Evolutionary conservation across 2,329 filamentous ascomycete species (phyloP).

Genomic region (Colletotrichum cereale): DNA sequence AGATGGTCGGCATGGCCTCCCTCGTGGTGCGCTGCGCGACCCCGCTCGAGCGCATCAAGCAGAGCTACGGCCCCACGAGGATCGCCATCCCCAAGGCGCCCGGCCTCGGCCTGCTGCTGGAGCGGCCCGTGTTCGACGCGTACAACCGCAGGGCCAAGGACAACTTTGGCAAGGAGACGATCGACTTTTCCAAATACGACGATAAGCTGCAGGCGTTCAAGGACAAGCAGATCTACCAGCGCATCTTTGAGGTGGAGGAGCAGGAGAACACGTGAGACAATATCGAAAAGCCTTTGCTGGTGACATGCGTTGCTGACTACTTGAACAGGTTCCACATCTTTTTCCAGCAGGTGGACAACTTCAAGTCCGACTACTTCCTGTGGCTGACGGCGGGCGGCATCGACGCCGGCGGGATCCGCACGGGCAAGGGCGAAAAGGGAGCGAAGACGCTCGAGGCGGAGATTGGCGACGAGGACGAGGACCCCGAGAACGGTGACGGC

Average conservation of each 20-base stretch:
- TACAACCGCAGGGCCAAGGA: constrained; percentile 83
- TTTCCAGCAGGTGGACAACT: constrained; percentile 84
- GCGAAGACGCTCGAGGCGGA: constrained; percentile 50
- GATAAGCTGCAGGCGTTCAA: constrained; percentile 90
- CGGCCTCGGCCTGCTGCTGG: constrained; percentile 86
- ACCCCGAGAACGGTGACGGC: constrained; percentile 61
- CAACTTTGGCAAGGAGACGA: constrained; percentile 73
- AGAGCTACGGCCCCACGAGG: constrained; percentile 78
- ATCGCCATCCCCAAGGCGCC: constrained; percentile 96
- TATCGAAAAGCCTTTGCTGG: background rate
- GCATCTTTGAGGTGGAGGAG: constrained; percentile 92
- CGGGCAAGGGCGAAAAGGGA: constrained; percentile 56
- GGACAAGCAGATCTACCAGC: constrained; percentile 88
- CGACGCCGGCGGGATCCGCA: constrained; percentile 66
- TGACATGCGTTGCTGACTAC: constrained; percentile 36
- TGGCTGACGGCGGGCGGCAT: constrained; percentile 80
- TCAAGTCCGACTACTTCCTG: constrained; percentile 77
- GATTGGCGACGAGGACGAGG: constrained; percentile 60
- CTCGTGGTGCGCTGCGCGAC: constrained; percentile 87
- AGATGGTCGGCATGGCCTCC: constrained; percentile 96
- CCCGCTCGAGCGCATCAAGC: constrained; percentile 75
- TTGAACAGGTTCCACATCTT: constrained; percentile 77
- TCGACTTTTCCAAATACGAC: constrained; percentile 85
- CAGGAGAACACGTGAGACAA: constrained; percentile 81
- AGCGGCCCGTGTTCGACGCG: constrained; percentile 89